A percentile compares a stretch with the other conserved stretches of the same genome.
These are phyloP conservation scores for Monosporascus sp. DNA, from an alignment of 2,329 filamentous ascomycete species.

Conservation along the genomic window DNA sequence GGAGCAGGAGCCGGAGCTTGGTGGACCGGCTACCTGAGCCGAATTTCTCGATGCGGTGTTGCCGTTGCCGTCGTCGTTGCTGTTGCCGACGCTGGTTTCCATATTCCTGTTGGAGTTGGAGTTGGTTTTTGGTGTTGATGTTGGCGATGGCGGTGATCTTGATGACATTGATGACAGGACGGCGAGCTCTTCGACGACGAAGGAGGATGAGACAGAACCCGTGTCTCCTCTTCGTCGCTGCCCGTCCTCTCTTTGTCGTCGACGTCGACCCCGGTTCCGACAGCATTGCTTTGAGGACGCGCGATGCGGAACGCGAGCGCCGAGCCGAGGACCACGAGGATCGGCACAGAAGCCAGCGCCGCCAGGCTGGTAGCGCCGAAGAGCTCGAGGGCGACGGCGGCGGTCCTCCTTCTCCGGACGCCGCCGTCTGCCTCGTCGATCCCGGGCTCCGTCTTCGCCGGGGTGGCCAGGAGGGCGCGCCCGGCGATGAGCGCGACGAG, in stretches of 20 bases:
- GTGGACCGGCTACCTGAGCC: conserved; percentile 61
- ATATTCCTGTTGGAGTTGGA: background rate
- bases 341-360: conserved; percentile 50
- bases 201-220: conserved; percentile 22
- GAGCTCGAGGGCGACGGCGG: conserved; percentile 49
- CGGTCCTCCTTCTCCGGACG: conserved; percentile 35
- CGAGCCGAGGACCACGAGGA: conserved; percentile 45
- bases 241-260: too few species aligned
- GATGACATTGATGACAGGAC: too few species aligned
- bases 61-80: background rate
- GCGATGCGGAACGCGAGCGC: conserved; percentile 4
- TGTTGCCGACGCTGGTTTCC: background rate
- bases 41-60: conserved; percentile 49
- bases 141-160: too few species aligned
- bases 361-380: conserved; percentile 58
- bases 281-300: background rate
- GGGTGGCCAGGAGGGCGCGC: conserved; percentile 43
- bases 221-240: too few species aligned
- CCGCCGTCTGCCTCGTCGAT: conserved; percentile 21
- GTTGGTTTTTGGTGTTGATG: too few species aligned
- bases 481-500: conserved; percentile 62
- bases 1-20: conserved; percentile 61
- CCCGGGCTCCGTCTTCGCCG: too few species aligned
- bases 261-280: background rate
- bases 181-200: conserved; percentile 33